A percentile compares a stretch with the other conserved stretches of the same genome.
phyloP scores from a whole-genome alignment of 257 asterid genomes.

The Solanum sparsipilum region DNA sequence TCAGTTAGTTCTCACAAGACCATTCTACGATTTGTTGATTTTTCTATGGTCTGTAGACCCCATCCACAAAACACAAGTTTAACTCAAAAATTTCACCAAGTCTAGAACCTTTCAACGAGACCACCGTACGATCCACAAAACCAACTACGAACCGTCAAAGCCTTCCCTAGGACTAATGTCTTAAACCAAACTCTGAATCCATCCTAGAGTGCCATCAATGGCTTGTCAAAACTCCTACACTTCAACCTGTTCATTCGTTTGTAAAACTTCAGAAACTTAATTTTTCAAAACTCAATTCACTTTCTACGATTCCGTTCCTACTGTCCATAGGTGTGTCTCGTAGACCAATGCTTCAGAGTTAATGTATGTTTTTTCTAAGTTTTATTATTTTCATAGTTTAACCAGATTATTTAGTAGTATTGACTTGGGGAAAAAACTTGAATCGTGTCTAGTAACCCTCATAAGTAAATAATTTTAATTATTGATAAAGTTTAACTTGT shows the following conservation, averaged over 20 bases:
- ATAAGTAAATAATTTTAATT: background rate
- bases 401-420: background rate
- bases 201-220: background rate
- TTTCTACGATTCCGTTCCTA: background rate
- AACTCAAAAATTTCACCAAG: background rate
- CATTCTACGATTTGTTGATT: background rate
- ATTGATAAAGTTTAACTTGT: background rate
- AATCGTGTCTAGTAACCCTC: background rate
- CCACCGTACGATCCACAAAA: background rate
- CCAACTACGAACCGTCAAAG: background rate
- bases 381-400: background rate
- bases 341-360: background rate
- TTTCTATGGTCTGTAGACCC: background rate
- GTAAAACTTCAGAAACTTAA: background rate
- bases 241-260: background rate
- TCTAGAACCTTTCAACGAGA: background rate
- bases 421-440: background rate
- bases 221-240: background rate
- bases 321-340: background rate
- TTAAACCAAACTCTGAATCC: background rate
- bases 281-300: background rate
- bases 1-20: background rate
- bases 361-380: background rate
- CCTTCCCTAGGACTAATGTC: background rate
- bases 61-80: background rate